Base-by-base conservation (phyloP, 495 filamentous ascomycete species). In the Pyronema omphalodes region DNA sequence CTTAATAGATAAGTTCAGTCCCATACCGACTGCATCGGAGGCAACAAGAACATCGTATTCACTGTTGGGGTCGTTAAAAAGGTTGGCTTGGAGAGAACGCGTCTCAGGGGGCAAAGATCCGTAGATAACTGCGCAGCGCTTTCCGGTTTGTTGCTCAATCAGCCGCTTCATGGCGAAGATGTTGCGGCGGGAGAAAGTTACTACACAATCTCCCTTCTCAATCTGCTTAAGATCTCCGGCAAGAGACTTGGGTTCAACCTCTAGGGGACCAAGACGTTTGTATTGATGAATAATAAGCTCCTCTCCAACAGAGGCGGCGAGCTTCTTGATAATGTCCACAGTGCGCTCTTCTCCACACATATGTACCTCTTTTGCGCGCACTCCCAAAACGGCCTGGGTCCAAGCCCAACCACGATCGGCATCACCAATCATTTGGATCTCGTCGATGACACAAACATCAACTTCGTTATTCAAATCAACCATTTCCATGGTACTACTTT, bases 21-120 rank as follows among this genome's bases (percentile, higher is more conserved):
- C 91, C 91, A 99, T 99, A 18, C 91, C 91, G 58, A 99, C 86
- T 18, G 91, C 91, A 66, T 99, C 91, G 59, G 87, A 94, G 12
- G 91, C 91, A 23, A 89, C 86, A 4, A 99, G 72, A 57, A 81
- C 88, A 59, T 99, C 88, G 65, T 94, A 99, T 37, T 93, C 88
- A 67, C 85, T 96, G 63, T 91, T 70, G 0, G 83, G 86, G 58
- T 95, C 85, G 60, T 98, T 98, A 72, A 98, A 98, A 2, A 94
- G 74, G 19, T 73, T 74, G 6, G 91, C 91, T 69, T 99, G 91
- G 61, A 87, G 80, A 9, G 84, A 86, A 54, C 93, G 76, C 44
- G 86, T 94, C 66, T 95, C 89, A 23, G 93, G 91, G 1, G 93
- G 93, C 18, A 99, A 68, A 37, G 78, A 78, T 44, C 93, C 93